A percentile compares a stretch with the other conserved stretches of the same genome.
phyloP scores from a whole-genome alignment of 2,329 filamentous ascomycete genomes.

The Colletotrichum caudatum region DNA sequence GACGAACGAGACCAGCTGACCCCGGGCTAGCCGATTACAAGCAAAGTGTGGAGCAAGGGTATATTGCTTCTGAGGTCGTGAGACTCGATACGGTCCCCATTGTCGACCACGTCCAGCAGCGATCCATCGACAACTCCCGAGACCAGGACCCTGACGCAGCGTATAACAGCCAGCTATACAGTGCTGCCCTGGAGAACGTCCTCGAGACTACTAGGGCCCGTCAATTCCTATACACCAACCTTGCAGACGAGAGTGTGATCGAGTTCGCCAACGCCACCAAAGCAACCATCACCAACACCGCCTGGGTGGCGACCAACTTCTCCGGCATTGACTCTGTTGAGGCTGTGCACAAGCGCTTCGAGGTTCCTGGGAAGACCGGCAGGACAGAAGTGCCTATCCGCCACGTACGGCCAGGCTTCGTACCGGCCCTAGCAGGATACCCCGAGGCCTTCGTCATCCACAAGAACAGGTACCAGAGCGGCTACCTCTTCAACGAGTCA shows the following conservation, averaged over 20 bases:
- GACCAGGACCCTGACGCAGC: constrained; percentile 43
- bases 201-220: not conserved
- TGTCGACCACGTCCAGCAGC: constrained; percentile 37
- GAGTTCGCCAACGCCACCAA: constrained; percentile 40
- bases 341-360: constrained; percentile 37
- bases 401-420: not conserved
- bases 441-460: constrained; percentile 34
- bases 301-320: constrained; percentile 28
- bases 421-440: constrained; percentile 23
- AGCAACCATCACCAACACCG: constrained; percentile 27
- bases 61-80: constrained; percentile 24
- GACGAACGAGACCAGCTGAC: not conserved
- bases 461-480: constrained; percentile 32
- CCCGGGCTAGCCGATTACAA: constrained; percentile 27
- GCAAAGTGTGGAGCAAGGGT: constrained; percentile 20
- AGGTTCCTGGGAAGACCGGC: constrained; percentile 13
- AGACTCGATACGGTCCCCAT: constrained; percentile 3
- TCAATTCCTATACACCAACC: constrained; percentile 29
- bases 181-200: constrained; percentile 26
- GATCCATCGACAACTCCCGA: constrained; percentile 34
- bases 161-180: constrained; percentile 40
- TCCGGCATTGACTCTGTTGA: constrained; percentile 31
- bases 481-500: constrained; percentile 26
- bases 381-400: not conserved
- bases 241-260: constrained; percentile 34